phyloP scores from a whole-genome alignment of 2,329 filamentous ascomycete genomes.

The Bipolaris zeicola region DNA sequence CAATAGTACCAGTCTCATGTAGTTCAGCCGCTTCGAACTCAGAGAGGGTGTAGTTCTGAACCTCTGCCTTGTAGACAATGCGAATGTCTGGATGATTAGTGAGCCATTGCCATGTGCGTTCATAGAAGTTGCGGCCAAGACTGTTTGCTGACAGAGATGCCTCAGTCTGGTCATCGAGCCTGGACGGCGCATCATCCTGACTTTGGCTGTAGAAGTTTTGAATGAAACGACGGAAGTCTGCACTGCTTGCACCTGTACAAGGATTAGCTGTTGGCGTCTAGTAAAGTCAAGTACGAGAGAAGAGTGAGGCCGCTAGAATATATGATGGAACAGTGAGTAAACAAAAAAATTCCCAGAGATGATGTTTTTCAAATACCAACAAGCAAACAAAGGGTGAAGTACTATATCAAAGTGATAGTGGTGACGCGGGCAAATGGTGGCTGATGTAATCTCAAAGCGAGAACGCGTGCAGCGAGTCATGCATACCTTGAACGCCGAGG shows the following conservation, averaged over 20 bases:
- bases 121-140: constrained; percentile 52
- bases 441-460: constrained; percentile 9
- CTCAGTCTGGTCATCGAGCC: neutral
- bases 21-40: constrained; percentile 42
- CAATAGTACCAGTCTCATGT: constrained; percentile 16
- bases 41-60: constrained; percentile 31
- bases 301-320: neutral
- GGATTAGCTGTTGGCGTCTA: constrained; percentile 1
- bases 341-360: neutral
- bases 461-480: constrained; percentile 14
- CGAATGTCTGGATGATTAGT: constrained; percentile 61
- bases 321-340: neutral
- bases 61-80: constrained; percentile 54
- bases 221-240: constrained; percentile 50
- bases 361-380: neutral
- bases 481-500: constrained; percentile 63
- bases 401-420: neutral
- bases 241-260: constrained; percentile 47
- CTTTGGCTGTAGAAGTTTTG: constrained; percentile 42
- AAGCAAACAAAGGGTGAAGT: neutral
- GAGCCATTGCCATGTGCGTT: constrained; percentile 64
- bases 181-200: constrained; percentile 8
- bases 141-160: neutral
- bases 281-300: constrained; percentile 2
- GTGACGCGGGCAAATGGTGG: neutral